Base-by-base conservation (phyloP, 1,284 basidiomycete species). In the Rugosomyces carneus region DNA sequence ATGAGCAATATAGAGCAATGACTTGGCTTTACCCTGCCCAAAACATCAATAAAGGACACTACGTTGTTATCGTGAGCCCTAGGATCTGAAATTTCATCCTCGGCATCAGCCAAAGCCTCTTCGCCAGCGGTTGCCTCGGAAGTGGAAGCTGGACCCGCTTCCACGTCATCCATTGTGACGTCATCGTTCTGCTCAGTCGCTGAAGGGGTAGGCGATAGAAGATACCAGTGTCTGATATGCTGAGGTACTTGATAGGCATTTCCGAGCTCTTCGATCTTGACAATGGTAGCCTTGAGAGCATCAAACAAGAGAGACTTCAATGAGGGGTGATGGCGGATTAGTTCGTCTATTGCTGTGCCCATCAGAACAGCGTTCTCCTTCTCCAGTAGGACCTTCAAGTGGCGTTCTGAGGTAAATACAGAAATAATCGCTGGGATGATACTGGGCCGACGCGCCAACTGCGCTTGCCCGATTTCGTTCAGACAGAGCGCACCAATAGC, bases 401-500 rank as follows among this genome's bases (percentile, higher is more conserved):
- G 89, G 29, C 78, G 78, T 50, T 92, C 85, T 13, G 88, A 90
- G 1, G 89, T 89, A 65, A 96, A 92, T 50, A 93, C 83, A 5
- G 80, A 75, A 61, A 99, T 89, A 42, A 98, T 80, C 40, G 83
- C 80, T 6, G 83, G 82, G 54, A 99, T 88, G 50, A 97, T 81
- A 44, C 76, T 78, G 1, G 89, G 85, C 38, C 85, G 82, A 8
- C 78, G 76, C 11, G 81, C 69, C 34, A 97, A 79, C 57, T 91
- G 87, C 31, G 89, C 80, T 56, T 96, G 82, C 2, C 96, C 96
- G 2, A 79, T 72, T 55, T 91, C 84, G 60, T 99, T 99, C 45
- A 99, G 77, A 63, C 95, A 99, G 36, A 99, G 74, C 0, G 96
- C 96, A 27, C 95, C 94, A 44, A 99, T 82, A n/a, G 93, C 95